Evolutionary conservation across 2,329 filamentous ascomycete genomes (phyloP), one percentile per base, ranked within the genome.

Genomic region (Claviceps arundinis): DNA sequence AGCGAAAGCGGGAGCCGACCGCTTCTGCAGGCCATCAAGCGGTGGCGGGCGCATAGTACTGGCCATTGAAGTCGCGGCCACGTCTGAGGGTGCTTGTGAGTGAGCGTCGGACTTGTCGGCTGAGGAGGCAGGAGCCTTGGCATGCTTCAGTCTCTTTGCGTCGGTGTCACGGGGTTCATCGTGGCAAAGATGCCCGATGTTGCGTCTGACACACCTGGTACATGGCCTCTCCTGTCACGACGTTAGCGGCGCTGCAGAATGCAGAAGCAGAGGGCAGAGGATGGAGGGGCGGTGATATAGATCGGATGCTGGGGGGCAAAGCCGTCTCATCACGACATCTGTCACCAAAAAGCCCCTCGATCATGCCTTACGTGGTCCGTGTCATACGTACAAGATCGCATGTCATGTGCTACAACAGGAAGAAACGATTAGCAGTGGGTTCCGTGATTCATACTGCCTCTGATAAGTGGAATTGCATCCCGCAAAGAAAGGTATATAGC

Each of bases 161-260:
- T 83, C 80, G 59, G 82, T 75, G 64, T 98, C 91, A 68, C 91
- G 84, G 60, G 90, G 91, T 71, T 97, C 93, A 70, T 98, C 93
- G 73, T 96, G 93, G 70, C 93, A 98, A 59, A 98, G 78, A 70
- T 98, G 93, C 62, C 91, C 93, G 68, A 98, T 98, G 72, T 95
- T 95, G 65, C 93, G 85, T 73, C 97, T 98, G 71, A 97, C 88
- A 75, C 93, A 98, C 72, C 93, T 82, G 63, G 89, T 91, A 78
- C 93, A 98, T 64, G 93, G 93, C 67, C 93, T 85, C 74, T 95
- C 89, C 89, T 94, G 69, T 59, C 55, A 60, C 54, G 53, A 47
- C 53, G 58, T 67, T 56, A 67, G 64, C 58, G 57, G 49, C 53
- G 52, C 46, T 49, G 48, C 51, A 51, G 44, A 55, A 54, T 52